Conservation (phyloP, 2,329 filamentous ascomycete species). For the Aureobasidium sp. region DNA sequence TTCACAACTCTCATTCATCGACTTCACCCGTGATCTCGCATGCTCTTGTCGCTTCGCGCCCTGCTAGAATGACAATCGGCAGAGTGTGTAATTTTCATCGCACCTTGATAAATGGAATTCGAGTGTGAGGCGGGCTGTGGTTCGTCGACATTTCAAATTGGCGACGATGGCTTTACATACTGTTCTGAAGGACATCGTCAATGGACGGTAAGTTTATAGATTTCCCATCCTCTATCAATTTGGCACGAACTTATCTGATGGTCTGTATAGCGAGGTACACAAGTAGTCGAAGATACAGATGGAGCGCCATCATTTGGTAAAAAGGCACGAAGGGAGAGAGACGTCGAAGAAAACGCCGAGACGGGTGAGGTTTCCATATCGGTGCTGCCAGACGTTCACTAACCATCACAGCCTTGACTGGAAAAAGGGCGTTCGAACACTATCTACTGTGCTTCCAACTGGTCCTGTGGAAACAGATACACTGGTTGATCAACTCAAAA, state of each 20-base stretch:
- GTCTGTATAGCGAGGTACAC: slow-evolving; percentile 23
- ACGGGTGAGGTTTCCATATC: background rate
- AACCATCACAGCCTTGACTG: slow-evolving; percentile 40
- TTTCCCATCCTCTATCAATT: background rate
- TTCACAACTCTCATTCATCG: background rate
- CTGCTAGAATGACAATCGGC: background rate
- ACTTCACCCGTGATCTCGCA: background rate
- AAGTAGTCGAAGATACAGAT: slow-evolving; percentile 29
- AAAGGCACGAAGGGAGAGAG: slow-evolving; percentile 24
- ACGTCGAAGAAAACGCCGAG: slow-evolving; percentile 22
- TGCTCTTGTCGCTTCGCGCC: background rate
- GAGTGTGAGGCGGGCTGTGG: slow-evolving; percentile 46
- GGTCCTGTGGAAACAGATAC: slow-evolving; percentile 72
- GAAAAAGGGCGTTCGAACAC: slow-evolving; percentile 64
- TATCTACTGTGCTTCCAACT: slow-evolving; percentile 82
- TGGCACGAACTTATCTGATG: background rate
- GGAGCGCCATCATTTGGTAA: slow-evolving; percentile 25
- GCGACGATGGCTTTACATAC: slow-evolving; percentile 69
- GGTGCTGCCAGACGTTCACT: background rate
- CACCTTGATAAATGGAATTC: slow-evolving; percentile 13
- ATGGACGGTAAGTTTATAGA: slow-evolving; percentile 46
- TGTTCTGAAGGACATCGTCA: slow-evolving; percentile 76
- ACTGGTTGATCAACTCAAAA: slow-evolving; percentile 62
- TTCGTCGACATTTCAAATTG: slow-evolving; percentile 59
- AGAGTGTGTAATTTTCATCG: background rate